Evolutionary conservation across 805 yeast species (phyloP), one percentile per base, ranked within the genome.

Genomic region (Nematodospora valgi): DNA sequence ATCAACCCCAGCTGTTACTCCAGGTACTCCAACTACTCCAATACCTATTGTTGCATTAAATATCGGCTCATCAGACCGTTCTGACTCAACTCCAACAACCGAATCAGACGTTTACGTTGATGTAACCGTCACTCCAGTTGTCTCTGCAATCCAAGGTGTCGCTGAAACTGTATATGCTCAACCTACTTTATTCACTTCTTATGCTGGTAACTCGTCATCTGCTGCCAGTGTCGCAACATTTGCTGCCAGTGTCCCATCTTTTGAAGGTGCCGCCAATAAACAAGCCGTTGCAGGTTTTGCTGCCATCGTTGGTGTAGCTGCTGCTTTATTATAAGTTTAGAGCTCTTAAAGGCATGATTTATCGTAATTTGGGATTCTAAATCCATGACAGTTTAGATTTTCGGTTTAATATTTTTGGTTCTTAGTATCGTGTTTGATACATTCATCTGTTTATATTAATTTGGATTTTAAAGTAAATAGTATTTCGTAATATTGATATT

Each of bases 91-190:
- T 17, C 34, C 52, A 20, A 44, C 40, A 12, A 27, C 41, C 23
- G 43, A 44, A 23, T 22, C 45, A 23, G 44, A 48, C 31, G 48
- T 39, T 13, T 70, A 65, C 51, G 74, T 70, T 34, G 77, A 74
- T 45, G 59, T 64, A 47, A 72, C 78, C 41, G 54, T 66, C 39
- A 74, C 78, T 30, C 78, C 78, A 47, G 59, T 68, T 36, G 68
- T 59, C 32, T 63, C 72, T 38, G 58, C 54, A n/a, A 65, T 77
- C 23, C 63, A 68, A 35, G 70, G 62, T 49, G 70, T 68, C 40
- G 68, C 71, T 43, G 67, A 72, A 37, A 70, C 73, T 34, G 45
- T 46, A 21, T 50, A 54, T 43, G 41, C 43, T 15, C 72, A 64
- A 52, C 51, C 63, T 34, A 66, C 74, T 38, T 43, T 57, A 14